Evolutionary conservation across 345 rosid species (phyloP), one percentile per base, ranked within the genome.

Genomic region (Eucalyptus tenuipes): DNA sequence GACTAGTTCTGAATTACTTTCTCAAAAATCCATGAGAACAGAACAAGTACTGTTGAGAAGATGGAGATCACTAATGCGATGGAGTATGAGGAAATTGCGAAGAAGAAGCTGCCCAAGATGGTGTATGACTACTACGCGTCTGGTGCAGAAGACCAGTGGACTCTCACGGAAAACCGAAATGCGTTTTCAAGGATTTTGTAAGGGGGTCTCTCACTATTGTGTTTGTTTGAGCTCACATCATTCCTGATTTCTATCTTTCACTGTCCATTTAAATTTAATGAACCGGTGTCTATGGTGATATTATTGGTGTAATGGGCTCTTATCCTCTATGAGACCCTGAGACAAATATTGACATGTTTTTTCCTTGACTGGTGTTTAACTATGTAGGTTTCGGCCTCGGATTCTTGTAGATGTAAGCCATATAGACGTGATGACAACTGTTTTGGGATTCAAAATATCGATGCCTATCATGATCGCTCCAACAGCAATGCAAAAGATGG

Each of bases 381-480:
- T 42, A 17, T 49, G 85, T 80, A 97, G 99, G 90, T 97, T 97
- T 89, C 95, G 99, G 87, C 99, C 99, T 20, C 95, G 98, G 33
- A 92, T 97, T 91, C 98, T 97, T 52, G 90, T 97, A 61, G 99
- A 97, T 91, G 99, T 97, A 47, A 96, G 95, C 95, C 88, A 93
- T 92, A 96, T 97, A 88, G 99, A 96, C 91, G 89, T 95, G 92
- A 91, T 92, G 90, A 94, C 98, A 52, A 94, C 87, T 44, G 96
- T 97, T 50, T 88, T 97, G 94, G 99, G 99, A 48, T 96, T 96
- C 92, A 95, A 97, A 81, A 91, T 96, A 88, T 96, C 98, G 29
- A 96, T 97, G 99, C 99, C 99, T 25, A 95, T 97, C 92, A 96
- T 97, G 99, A 91, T 97, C 88, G 99, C 99, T 90, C 99, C 99